A percentile compares a stretch with the other conserved stretches of the same genome.
phyloP scores from a whole-genome alignment of 208 protist species.

The Polymyxa betae region DNA sequence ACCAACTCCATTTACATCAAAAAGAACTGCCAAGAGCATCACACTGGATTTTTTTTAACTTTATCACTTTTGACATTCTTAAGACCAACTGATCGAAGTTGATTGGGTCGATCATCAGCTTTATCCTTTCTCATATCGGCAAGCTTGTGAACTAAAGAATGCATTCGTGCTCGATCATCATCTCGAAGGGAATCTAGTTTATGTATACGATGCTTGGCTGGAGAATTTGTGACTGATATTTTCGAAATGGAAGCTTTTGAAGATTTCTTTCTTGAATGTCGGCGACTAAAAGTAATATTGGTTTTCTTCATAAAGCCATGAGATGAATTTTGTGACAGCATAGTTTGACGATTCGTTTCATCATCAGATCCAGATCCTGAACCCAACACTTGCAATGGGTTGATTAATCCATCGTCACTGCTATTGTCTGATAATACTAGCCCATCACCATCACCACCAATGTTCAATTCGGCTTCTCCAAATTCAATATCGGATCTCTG shows the following conservation, averaged over 20 bases:
- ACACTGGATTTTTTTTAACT: too few relatives aligned
- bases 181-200: slow-evolving; percentile 47
- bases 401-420: background rate
- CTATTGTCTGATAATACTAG: slow-evolving; percentile 28
- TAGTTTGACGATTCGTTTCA: background rate
- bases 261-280: background rate
- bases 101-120: background rate
- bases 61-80: too few relatives aligned
- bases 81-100: too few relatives aligned
- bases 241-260: background rate
- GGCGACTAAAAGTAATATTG: background rate
- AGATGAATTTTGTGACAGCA: background rate
- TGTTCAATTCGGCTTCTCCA: background rate
- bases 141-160: background rate
- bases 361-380: background rate
- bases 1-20: too few relatives aligned
- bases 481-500: too few relatives aligned
- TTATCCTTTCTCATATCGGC: slow-evolving; percentile 19
- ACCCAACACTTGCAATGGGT: slow-evolving; percentile 20
- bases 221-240: background rate
- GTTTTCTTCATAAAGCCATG: background rate
- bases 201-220: background rate
- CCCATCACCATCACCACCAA: background rate
- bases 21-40: too few relatives aligned
- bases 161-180: slow-evolving; percentile 20